These are phyloP conservation scores for Syzygium jambos DNA, from an alignment of 345 rosid species.

Conservation along the genomic window DNA sequence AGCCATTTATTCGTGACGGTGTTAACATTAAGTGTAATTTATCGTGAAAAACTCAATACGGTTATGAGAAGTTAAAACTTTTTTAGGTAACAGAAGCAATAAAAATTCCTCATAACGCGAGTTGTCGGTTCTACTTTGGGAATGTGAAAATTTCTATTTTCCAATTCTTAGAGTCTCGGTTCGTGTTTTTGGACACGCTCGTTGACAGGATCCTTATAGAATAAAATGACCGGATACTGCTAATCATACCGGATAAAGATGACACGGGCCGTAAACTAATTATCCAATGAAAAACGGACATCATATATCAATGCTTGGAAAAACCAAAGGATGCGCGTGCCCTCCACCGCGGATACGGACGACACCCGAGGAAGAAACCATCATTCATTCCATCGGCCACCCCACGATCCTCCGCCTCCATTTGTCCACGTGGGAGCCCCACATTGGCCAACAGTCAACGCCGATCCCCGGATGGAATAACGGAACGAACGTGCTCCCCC, in stretches of 20 bases:
- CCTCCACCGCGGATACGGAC: not conserved
- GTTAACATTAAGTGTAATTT: not conserved
- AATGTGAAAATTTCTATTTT: not conserved
- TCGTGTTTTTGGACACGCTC: not conserved
- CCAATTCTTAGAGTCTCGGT: not conserved
- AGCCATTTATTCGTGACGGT: not conserved
- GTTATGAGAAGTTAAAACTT: fast-evolving
- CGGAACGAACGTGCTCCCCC: too few species aligned
- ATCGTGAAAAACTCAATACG: not conserved
- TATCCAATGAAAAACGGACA: not conserved
- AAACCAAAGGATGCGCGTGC: not conserved
- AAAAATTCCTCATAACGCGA: too few species aligned
- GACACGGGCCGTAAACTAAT: not conserved
- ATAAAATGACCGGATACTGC: not conserved
- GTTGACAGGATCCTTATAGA: not conserved
- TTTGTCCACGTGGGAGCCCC: not conserved
- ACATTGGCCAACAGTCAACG: not conserved
- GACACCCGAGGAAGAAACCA: not conserved
- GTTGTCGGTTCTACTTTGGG: too few species aligned
- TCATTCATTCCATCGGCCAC: not conserved
- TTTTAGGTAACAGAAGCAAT: too few species aligned
- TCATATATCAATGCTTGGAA: not conserved
- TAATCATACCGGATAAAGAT: not conserved
- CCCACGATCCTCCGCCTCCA: not conserved
- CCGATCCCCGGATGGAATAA: not conserved